These are phyloP conservation scores for Larix kaempferi DNA, from an alignment of 75 land plant species.

Conservation along the genomic window DNA sequence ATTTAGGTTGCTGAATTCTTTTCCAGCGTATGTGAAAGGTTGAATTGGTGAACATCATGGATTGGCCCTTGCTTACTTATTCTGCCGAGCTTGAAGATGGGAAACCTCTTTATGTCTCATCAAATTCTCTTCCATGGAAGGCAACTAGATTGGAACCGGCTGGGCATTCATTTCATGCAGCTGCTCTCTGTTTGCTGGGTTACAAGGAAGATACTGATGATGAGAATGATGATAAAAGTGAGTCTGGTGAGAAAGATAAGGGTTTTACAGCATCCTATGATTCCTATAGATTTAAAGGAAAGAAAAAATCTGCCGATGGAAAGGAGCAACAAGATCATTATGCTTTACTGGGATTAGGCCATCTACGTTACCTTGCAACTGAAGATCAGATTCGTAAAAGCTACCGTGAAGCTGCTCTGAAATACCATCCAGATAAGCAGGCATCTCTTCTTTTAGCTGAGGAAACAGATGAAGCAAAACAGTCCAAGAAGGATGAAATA, in stretches of 20 bases:
- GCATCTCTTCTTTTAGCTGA: conserved; percentile 82
- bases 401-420: conserved; percentile 87
- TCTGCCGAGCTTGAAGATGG: conserved; percentile 57
- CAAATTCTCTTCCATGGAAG: conserved; percentile 73
- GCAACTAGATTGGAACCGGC: conserved; percentile 77
- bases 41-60: conserved; percentile 12
- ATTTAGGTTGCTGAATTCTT: background rate
- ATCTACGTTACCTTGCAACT: conserved; percentile 85
- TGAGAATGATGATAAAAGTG: conserved; percentile 33
- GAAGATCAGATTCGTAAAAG: conserved; percentile 91
- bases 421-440: conserved; percentile 94
- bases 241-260: conserved; percentile 40
- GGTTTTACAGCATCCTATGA: conserved; percentile 47
- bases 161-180: conserved; percentile 78
- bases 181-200: conserved; percentile 66
- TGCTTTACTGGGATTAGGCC: conserved; percentile 77
- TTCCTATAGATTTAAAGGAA: conserved; percentile 73
- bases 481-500: conserved; percentile 90
- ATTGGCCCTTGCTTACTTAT: conserved; percentile 38
- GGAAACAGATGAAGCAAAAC: conserved; percentile 81
- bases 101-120: conserved; percentile 60
- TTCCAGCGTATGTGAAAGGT: background rate
- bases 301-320: conserved; percentile 65
- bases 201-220: conserved; percentile 34
- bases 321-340: conserved; percentile 84